Conservation (phyloP, 1,139 yeast species). For the Pichia norvegensis region DNA sequence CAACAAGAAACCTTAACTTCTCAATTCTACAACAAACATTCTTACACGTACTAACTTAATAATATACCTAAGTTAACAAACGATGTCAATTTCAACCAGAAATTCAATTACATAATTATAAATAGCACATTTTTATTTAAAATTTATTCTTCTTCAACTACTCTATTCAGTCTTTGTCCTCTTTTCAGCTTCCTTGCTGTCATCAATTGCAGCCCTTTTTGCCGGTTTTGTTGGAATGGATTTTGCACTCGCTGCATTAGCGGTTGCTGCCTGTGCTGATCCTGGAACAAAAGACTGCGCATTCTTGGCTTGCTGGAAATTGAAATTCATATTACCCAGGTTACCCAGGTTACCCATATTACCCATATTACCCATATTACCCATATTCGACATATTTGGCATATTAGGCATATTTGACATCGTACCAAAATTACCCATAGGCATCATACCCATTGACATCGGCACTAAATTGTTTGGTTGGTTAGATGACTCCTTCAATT, state of each 20-base stretch:
- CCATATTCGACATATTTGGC: slow-evolving; percentile 3
- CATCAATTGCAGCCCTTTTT: slow-evolving; percentile 17
- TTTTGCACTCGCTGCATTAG: neutral
- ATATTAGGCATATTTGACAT: neutral
- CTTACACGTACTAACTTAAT: slow-evolving; percentile 4
- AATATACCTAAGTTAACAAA: neutral
- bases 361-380: neutral
- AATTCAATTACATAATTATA: neutral
- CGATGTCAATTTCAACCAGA: neutral
- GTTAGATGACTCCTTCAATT: slow-evolving; percentile 9
- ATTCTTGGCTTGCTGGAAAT: neutral
- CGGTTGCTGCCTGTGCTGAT: neutral
- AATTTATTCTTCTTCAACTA: no score
- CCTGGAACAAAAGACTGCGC: neutral
- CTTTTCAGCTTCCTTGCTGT: slow-evolving; percentile 15
- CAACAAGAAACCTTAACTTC: slow-evolving; percentile 8
- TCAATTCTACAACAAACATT: slow-evolving; percentile 8
- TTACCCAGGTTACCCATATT: neutral
- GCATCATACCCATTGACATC: neutral
- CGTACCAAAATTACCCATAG: neutral
- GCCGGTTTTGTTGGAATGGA: slow-evolving; percentile 14
- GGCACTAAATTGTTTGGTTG: neutral
- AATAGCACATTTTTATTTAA: no score
- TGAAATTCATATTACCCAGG: slow-evolving; percentile 5
- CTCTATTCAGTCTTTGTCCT: slow-evolving; percentile 18